Conservation (phyloP, 2,329 filamentous ascomycete species). For the Neopestalotiopsis rosae region DNA sequence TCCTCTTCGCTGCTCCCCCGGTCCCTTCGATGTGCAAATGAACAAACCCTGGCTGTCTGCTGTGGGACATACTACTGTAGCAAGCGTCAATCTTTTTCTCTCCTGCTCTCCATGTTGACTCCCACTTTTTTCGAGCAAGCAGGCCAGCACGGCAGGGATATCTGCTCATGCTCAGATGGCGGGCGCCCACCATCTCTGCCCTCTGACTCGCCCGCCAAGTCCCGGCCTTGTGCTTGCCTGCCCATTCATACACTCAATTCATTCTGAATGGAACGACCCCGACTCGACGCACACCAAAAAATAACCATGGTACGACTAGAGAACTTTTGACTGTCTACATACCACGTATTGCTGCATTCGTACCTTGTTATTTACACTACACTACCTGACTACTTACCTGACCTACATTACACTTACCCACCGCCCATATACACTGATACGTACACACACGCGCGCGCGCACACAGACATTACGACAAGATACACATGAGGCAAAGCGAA, state of each 20-base stretch:
- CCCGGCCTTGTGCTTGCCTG: background rate
- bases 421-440: background rate
- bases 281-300: background rate
- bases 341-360: background rate
- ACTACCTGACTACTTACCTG: background rate
- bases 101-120: background rate
- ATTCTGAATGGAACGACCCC: conserved; percentile 14
- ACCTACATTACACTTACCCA: background rate
- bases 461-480: background rate
- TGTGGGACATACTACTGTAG: background rate
- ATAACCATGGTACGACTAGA: background rate
- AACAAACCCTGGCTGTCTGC: background rate
- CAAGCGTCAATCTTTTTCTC: background rate
- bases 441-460: background rate
- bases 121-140: background rate
- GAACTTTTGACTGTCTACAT: background rate
- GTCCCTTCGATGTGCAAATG: too few relatives aligned
- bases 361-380: background rate
- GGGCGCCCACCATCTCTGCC: background rate
- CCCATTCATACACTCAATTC: conserved; percentile 16
- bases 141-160: background rate
- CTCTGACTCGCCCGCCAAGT: conserved; percentile 10
- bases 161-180: conserved; percentile 3
- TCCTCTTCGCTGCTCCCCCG: background rate
- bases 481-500: background rate